Conservation (phyloP, 805 yeast genomes). For the Naumovozyma castellii region DNA sequence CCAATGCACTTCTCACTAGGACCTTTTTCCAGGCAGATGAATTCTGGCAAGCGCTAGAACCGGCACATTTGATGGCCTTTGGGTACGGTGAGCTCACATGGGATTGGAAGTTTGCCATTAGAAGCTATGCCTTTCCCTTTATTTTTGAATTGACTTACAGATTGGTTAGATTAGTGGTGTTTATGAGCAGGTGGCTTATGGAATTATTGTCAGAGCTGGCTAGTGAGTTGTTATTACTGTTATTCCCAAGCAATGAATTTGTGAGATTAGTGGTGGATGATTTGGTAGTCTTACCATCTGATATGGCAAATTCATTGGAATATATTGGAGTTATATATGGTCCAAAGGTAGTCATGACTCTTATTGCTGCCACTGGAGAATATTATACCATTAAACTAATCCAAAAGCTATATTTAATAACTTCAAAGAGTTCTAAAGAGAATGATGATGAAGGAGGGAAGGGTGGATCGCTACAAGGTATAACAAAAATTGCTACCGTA, state of each 20-base stretch:
- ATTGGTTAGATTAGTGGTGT: conserved; percentile 3
- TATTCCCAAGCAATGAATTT: conserved; percentile 2
- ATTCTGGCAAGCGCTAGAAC: conserved; percentile 85
- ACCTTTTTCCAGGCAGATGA: conserved; percentile 97
- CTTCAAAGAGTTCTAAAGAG: conserved; percentile 6
- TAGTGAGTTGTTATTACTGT: not conserved
- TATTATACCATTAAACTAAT: conserved; percentile 44
- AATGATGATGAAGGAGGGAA: conserved; percentile 8
- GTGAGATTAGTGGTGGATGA: conserved; percentile 5
- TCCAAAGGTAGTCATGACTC: conserved; percentile 65
- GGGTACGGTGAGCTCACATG: conserved; percentile 83
- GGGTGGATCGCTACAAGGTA: conserved; percentile 1
- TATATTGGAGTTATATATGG: conserved; percentile 34
- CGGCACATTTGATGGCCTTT: conserved; percentile 68
- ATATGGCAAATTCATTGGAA: conserved; percentile 28
- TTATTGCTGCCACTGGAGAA: conserved; percentile 67
- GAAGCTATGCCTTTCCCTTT: conserved; percentile 76
- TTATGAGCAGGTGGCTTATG: not conserved
- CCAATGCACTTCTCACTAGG: conserved; percentile 51
- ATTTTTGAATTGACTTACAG: conserved; percentile 39
- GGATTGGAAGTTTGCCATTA: conserved; percentile 78
- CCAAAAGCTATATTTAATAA: conserved; percentile 18
- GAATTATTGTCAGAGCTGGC: not conserved
- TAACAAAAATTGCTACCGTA: conserved; percentile 15
- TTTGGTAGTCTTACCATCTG: conserved; percentile 7